Evolutionary conservation across 176 grass and related monocot species (phyloP).

Genomic region (Pontederia crassipes): DNA sequence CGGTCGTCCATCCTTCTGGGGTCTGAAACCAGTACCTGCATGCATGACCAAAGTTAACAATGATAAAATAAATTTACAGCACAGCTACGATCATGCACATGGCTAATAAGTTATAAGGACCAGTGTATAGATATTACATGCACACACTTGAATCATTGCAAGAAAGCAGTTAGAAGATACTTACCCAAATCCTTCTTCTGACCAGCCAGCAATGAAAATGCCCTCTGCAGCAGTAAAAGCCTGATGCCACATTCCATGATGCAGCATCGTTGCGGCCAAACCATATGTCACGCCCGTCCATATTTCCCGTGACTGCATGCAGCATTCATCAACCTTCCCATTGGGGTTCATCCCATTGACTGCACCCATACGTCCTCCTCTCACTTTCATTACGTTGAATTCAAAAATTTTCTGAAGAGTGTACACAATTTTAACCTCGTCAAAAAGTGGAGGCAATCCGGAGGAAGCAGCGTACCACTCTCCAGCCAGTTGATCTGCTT

Average conservation of each 20-base stretch:
- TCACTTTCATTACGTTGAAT: constrained; percentile 95
- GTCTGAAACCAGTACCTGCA: constrained; percentile 94
- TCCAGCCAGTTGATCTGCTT: constrained; percentile 86
- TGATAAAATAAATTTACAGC: background rate
- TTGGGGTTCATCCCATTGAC: constrained; percentile 86
- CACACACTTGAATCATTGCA: background rate
- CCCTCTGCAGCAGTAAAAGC: constrained; percentile 83
- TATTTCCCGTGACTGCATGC: constrained; percentile 92
- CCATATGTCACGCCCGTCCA: constrained; percentile 91
- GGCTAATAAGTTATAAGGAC: too few species aligned
- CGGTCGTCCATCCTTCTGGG: constrained; percentile 78
- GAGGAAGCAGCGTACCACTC: constrained; percentile 83
- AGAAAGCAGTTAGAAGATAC: constrained; percentile 4
- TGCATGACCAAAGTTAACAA: constrained; percentile 7
- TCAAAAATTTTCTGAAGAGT: constrained; percentile 87
- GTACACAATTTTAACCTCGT: constrained; percentile 57
- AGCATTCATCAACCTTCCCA: constrained; percentile 79
- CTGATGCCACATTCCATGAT: constrained; percentile 75
- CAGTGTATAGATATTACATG: background rate
- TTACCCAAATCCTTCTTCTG: constrained; percentile 90
- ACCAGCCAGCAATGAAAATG: constrained; percentile 77
- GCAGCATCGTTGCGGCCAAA: constrained; percentile 75
- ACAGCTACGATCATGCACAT: background rate
- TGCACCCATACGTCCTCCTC: constrained; percentile 78
- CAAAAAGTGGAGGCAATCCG: constrained; percentile 61